phyloP scores from a whole-genome alignment of 257 asterid genomes.

The Solanum lycopersicoides region DNA sequence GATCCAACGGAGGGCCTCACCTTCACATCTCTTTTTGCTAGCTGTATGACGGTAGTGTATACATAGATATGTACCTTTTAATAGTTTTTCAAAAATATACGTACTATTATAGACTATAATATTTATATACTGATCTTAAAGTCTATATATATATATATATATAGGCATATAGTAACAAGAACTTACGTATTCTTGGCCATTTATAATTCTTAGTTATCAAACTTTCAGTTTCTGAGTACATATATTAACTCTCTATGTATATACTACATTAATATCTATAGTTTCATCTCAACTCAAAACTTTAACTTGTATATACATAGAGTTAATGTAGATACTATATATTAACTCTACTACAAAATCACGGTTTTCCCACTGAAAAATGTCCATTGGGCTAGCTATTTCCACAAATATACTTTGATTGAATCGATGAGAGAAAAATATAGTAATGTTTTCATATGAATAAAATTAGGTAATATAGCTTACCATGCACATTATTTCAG shows the following conservation, averaged over 20 bases:
- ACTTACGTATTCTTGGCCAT: background rate
- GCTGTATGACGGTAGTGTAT: background rate
- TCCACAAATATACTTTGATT: background rate
- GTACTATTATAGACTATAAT: background rate
- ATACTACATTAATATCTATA: too few species aligned
- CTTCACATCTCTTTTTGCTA: background rate
- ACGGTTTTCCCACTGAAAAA: background rate
- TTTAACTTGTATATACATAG: background rate
- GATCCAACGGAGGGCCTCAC: background rate
- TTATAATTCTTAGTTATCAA: background rate
- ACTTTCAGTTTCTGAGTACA: too few species aligned
- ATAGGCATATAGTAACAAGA: background rate
- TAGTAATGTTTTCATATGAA: background rate
- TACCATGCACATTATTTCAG: background rate
- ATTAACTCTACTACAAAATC: background rate
- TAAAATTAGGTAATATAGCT: background rate
- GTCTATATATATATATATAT: background rate
- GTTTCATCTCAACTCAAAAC: background rate
- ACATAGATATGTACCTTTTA: background rate
- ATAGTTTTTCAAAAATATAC: background rate
- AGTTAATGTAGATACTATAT: too few species aligned
- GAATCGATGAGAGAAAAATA: background rate
- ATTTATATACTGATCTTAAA: background rate
- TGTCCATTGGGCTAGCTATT: background rate
- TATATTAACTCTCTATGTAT: too few species aligned